Evolutionary conservation across 2,329 filamentous ascomycete genomes (phyloP), one percentile per base, ranked within the genome.

Genomic region (Orbilia javanica): DNA sequence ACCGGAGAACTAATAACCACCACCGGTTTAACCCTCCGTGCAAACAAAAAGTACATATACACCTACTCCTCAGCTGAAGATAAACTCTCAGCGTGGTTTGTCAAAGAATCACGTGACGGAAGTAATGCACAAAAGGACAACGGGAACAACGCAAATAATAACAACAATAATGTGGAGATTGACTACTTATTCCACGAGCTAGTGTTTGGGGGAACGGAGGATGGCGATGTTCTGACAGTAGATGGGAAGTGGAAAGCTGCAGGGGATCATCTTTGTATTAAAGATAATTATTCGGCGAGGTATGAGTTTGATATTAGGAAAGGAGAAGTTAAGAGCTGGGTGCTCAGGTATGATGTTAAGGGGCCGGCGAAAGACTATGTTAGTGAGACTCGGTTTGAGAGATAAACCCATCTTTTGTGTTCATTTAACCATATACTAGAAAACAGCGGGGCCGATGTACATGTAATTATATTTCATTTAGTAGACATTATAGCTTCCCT

Each of bases 31-130:
- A 46, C 60, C 8, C 22, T 74, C 1, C 62, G 63, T 8, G 70
- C 70, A 39, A 74, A 74, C 44, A 74, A 74, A 18, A 67, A 74
- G 53, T 74, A 74, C 53, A 67, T 74, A 29, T 74, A 74, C 52
- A 31, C 39, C 13, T 74, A 74, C 31, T 53, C 66, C 42, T 52
- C 66, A 25, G 22, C 13, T 4, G 34, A 74, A 0, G 63, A 74
- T 36, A 60, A 68, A 44, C 60, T 74, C 36, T 74, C 70, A 31
- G 63, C 53, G 13, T 74, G 70, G 70, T 74, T 74, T 13, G 63
- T 68, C 13, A 74, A 68, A 18, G 70, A 74, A 31, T 68, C 70
- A 31, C 70, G 53, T 62, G 63, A 25, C 10, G 22, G 29, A 1
- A 22, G 22, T 34, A 13, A 29, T n/a, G 39, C 5, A 15, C 5